A percentile compares a stretch with the other conserved stretches of the same genome.
These are phyloP conservation scores for Wallacemonas rigidus DNA, from an alignment of 208 protist species.

Conservation along the genomic window DNA sequence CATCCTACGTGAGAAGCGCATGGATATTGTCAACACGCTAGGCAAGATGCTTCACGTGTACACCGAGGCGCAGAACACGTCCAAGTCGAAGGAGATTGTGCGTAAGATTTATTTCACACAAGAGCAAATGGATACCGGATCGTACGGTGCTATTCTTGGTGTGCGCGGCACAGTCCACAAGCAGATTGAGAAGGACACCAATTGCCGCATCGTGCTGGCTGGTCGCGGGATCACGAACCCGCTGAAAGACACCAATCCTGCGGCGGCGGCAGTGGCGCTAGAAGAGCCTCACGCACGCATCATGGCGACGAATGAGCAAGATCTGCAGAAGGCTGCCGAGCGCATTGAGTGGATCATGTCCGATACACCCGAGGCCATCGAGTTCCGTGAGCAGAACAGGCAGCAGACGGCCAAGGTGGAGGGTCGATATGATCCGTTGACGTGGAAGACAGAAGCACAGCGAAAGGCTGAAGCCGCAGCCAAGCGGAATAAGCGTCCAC, in stretches of 20 bases:
- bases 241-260: conserved; percentile 81
- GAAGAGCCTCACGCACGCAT: conserved; percentile 92
- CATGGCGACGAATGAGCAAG: conserved; percentile 84
- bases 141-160: conserved; percentile 89
- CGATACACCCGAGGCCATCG: conserved; percentile 85
- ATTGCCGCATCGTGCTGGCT: conserved; percentile 90
- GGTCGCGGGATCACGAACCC: conserved; percentile 92
- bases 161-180: conserved; percentile 88
- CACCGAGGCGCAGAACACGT: conserved; percentile 51
- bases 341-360: conserved; percentile 93
- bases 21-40: conserved; percentile 73
- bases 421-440: conserved; percentile 88
- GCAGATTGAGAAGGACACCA: conserved; percentile 83
- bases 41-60: conserved; percentile 61
- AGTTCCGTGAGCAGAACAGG: conserved; percentile 91
- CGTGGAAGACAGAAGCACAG: conserved; percentile 77
- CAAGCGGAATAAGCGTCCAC: conserved; percentile 41
- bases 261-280: conserved; percentile 67
- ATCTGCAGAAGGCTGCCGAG: conserved; percentile 84
- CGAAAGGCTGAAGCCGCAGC: conserved; percentile 21
- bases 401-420: conserved; percentile 89
- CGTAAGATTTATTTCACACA: conserved; percentile 88
- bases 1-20: conserved; percentile 68
- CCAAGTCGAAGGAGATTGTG: conserved; percentile 74
- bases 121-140: conserved; percentile 85